Conservation (phyloP, 1,284 basidiomycete genomes). For the Ganoderma lucidum region DNA sequence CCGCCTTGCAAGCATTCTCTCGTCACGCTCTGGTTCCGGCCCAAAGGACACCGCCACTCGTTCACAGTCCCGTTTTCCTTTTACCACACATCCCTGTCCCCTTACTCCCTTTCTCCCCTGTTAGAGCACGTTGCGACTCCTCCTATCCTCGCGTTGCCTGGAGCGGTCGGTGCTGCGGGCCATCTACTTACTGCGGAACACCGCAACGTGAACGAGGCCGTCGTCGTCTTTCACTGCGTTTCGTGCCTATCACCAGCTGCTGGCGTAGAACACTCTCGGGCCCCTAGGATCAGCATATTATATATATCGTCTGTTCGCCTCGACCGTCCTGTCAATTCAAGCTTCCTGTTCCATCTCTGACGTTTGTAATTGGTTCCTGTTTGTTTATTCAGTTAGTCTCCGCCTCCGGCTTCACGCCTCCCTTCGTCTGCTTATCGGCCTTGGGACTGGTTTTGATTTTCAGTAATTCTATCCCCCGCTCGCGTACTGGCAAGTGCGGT, state of each 20-base stretch:
- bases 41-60: constrained; percentile 38
- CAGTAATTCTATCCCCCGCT: background rate
- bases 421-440: no score
- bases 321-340: constrained; percentile 2
- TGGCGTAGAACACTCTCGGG: constrained; percentile 27
- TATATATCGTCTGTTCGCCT: constrained; percentile 1
- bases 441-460: background rate
- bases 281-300: no score
- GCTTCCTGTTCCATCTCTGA: background rate
- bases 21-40: constrained; percentile 35
- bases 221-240: constrained; percentile 8
- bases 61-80: constrained; percentile 16
- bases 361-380: background rate
- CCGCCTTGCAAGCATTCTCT: constrained; percentile 20
- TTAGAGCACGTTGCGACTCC: constrained; percentile 2
- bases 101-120: background rate
- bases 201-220: constrained; percentile 9
- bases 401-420: background rate
- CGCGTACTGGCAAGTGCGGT: background rate
- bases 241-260: constrained; percentile 22
- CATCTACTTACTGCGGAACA: constrained; percentile 7
- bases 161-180: constrained; percentile 21
- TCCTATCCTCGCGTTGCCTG: constrained; percentile 5
- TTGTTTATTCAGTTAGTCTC: background rate
- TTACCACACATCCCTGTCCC: constrained; percentile 4